phyloP scores from a whole-genome alignment of 176 grass and related monocot species.

The Bromus sterilis region DNA sequence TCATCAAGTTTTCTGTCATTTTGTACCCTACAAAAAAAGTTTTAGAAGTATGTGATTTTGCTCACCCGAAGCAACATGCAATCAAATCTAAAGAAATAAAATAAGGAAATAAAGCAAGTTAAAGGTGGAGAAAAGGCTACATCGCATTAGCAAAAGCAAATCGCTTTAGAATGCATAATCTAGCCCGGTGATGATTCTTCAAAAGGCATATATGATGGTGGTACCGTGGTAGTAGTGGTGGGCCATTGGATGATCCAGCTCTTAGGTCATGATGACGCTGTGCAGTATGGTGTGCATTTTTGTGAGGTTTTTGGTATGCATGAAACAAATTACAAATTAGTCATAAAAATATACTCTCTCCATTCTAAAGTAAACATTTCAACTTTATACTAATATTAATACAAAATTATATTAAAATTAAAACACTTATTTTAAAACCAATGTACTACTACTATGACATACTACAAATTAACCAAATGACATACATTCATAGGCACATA shows the following conservation, averaged over 20 bases:
- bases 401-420: too few relatives aligned
- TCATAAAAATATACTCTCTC: too few relatives aligned
- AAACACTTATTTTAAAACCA: too few relatives aligned
- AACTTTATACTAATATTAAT: too few relatives aligned
- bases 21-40: too few relatives aligned
- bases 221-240: slow-evolving; percentile 18
- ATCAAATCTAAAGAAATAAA: slow-evolving; percentile 4
- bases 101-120: background rate
- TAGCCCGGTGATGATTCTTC: slow-evolving; percentile 19
- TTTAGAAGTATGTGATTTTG: slow-evolving; percentile 9
- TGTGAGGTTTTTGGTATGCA: too few relatives aligned
- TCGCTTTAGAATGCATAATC: slow-evolving; percentile 19
- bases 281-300: too few relatives aligned
- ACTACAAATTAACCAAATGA: background rate
- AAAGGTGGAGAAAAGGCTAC: slow-evolving; percentile 9
- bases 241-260: slow-evolving; percentile 23
- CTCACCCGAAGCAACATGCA: background rate
- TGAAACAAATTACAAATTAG: background rate
- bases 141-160: slow-evolving; percentile 48
- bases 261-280: slow-evolving; percentile 1
- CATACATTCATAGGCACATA: background rate
- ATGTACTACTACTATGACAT: too few relatives aligned
- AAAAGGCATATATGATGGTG: background rate
- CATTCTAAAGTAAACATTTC: too few relatives aligned
- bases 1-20: slow-evolving; percentile 11